Conservation (phyloP, 768 basidiomycete species). For the Agaricus subrufescens region DNA sequence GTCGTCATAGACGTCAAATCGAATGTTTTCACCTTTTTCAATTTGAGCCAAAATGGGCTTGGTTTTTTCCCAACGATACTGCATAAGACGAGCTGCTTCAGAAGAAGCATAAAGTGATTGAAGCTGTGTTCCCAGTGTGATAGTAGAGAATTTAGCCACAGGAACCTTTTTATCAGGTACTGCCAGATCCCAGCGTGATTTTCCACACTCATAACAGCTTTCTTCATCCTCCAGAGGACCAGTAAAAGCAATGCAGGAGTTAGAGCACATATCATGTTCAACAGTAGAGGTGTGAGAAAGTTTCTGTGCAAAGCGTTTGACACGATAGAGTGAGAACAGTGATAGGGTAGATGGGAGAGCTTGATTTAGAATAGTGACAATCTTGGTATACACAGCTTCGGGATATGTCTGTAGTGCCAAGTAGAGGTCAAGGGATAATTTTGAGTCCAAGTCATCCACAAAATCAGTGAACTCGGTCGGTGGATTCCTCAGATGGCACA, state of each 20-base stretch:
- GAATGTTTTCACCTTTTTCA: background rate
- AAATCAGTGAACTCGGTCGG: background rate
- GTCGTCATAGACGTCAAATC: constrained; percentile 16
- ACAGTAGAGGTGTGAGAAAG: constrained; percentile 30
- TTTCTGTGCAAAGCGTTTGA: constrained; percentile 20
- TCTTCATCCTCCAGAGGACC: constrained; percentile 16
- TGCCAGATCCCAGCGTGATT: constrained; percentile 19
- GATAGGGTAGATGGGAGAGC: background rate
- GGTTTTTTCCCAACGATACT: constrained; percentile 19
- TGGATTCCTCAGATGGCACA: constrained; percentile 22
- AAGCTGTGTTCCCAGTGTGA: constrained; percentile 30
- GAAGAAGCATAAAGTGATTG: constrained; percentile 26
- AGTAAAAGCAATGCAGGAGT: constrained; percentile 28
- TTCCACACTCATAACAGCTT: constrained; percentile 21
- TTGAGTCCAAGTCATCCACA: constrained; percentile 9
- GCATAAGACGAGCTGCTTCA: constrained; percentile 22
- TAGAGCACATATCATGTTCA: constrained; percentile 36
- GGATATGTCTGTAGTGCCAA: constrained; percentile 6
- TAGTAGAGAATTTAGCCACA: constrained; percentile 25
- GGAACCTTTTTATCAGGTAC: constrained; percentile 13
- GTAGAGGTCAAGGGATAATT: constrained; percentile 9
- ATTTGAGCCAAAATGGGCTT: constrained; percentile 17
- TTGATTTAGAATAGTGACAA: background rate
- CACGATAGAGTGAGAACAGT: constrained; percentile 23
- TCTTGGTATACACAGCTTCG: constrained; percentile 8